Evolutionary conservation across 176 grass and related monocot genomes (phyloP), one percentile per base, ranked within the genome.

Genomic region (Poa annua): DNA sequence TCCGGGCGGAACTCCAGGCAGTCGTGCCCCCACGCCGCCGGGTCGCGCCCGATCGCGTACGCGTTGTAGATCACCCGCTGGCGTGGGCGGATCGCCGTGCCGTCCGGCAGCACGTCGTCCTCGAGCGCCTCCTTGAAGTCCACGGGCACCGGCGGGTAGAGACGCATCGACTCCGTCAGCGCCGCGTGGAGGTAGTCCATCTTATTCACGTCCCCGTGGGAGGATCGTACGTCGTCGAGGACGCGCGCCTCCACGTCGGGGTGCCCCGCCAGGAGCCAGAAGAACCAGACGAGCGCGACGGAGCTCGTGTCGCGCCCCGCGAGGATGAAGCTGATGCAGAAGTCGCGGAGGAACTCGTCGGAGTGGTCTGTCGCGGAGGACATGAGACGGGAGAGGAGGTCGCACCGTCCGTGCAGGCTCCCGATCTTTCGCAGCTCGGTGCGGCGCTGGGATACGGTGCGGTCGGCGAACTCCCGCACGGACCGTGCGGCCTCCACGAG

Each of bases 291-390:
- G 9, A 98, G 90, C 14, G 81, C 95, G 4, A 98, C 92, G 66
- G 95, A 98, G 88, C 92, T 94, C 38, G 95, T 98, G 86, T 98
- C 95, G 11, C 95, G 95, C 3, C 95, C 95, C 3, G 95, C 95
- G 16, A 98, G 88, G 72, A 98, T 98, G 86, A 98, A 94, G 85
- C 95, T 95, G 88, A 94, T 88, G 79, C 95, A 98, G 83, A 98
- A 90, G 89, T 98, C 95, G 5, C 91, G 88, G 13, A 98, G 86
- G 78, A 98, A 89, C 72, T 84, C 89, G 76, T 98, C 80, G 7
- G 92, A 94, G 82, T 89, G 94, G 9, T 64, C 85, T 12, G 16
- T 26, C n/a, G 75, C 21, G 25, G 72, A 50, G 21, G 80, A 59
- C 80, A 97, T 86, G 20, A 97, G 75, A 22, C 89, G 74, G 21